Percentiles rank a stretch among this genome's conserved stretches.
Conservation (phyloP, 2,329 filamentous ascomycete species). For the Apiospora malaysiana region DNA sequence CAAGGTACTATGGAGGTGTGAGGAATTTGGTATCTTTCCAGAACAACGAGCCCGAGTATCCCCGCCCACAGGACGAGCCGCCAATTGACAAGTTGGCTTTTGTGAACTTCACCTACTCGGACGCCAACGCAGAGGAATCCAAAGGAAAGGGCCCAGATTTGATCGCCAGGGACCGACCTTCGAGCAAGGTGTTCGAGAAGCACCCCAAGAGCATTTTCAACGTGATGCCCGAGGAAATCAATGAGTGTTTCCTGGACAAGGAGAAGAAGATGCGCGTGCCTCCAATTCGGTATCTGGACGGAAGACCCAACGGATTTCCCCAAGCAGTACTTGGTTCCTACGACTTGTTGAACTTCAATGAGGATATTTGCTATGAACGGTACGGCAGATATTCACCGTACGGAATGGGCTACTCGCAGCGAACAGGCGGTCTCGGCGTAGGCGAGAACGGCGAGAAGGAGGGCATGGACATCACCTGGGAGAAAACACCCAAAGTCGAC, state of each 20-base stretch:
- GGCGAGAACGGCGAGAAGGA: conserved; percentile 84
- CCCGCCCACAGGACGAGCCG: conserved; percentile 66
- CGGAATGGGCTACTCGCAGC: conserved; percentile 82
- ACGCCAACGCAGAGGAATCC: background rate
- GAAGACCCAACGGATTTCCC: conserved; percentile 83
- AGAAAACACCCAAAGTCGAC: conserved; percentile 72
- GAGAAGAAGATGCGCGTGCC: conserved; percentile 71
- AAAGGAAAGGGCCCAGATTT: conserved; percentile 22
- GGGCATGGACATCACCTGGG: conserved; percentile 82
- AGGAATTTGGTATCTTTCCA: conserved; percentile 69
- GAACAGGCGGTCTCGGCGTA: conserved; percentile 81
- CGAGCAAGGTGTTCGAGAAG: conserved; percentile 59
- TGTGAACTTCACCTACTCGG: conserved; percentile 36
- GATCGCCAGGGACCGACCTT: conserved; percentile 42
- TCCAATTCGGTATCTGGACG: conserved; percentile 73
- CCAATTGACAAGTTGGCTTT: conserved; percentile 48
- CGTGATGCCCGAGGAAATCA: conserved; percentile 55
- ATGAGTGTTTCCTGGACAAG: conserved; percentile 80
- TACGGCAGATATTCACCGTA: conserved; percentile 90
- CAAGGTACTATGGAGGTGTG: conserved; percentile 89
- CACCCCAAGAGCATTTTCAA: conserved; percentile 46
- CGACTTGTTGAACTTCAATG: conserved; percentile 75
- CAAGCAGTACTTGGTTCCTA: conserved; percentile 88
- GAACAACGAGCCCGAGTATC: conserved; percentile 82
- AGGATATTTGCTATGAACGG: conserved; percentile 92